These are phyloP conservation scores for Wickerhamiella azyma DNA, from an alignment of 805 yeast genomes.

Conservation along the genomic window DNA sequence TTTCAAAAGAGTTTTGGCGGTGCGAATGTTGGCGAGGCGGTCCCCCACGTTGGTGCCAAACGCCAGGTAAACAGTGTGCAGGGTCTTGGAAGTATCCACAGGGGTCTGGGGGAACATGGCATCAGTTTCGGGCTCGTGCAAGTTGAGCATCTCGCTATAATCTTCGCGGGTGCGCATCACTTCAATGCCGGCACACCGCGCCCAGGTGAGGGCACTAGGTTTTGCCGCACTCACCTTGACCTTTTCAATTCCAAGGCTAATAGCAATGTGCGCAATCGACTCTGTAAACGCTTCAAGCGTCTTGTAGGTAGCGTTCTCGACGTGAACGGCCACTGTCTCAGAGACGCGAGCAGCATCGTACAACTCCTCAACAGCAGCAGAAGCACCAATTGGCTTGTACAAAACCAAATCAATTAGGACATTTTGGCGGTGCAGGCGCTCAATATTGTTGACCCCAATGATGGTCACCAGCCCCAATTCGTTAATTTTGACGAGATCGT, in stretches of 20 bases:
- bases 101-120: slow-evolving; percentile 17
- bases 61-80: slow-evolving; percentile 57
- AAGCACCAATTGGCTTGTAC: slow-evolving; percentile 26
- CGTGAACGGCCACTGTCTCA: slow-evolving; percentile 39
- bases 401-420: slow-evolving; percentile 46
- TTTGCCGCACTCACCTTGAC: slow-evolving; percentile 57
- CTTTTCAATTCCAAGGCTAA: slow-evolving; percentile 30
- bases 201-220: slow-evolving; percentile 76
- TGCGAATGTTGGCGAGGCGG: slow-evolving; percentile 44
- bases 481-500: slow-evolving; percentile 23
- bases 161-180: slow-evolving; percentile 37
- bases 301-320: slow-evolving; percentile 69
- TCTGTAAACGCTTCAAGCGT: slow-evolving; percentile 88
- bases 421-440: slow-evolving; percentile 66
- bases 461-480: slow-evolving; percentile 48
- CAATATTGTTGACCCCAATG: slow-evolving; percentile 91
- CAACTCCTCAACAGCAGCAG: slow-evolving; percentile 11
- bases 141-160: slow-evolving; percentile 20
- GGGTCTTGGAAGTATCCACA: slow-evolving; percentile 4
- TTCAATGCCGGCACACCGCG: slow-evolving; percentile 84
- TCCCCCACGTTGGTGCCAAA: slow-evolving; percentile 84
- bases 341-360: slow-evolving; percentile 33
- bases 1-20: slow-evolving; percentile 39
- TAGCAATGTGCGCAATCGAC: slow-evolving; percentile 47
- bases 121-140: neutral